Evolutionary conservation across 345 rosid species (phyloP).

Genomic region (Camelina sativa): DNA sequence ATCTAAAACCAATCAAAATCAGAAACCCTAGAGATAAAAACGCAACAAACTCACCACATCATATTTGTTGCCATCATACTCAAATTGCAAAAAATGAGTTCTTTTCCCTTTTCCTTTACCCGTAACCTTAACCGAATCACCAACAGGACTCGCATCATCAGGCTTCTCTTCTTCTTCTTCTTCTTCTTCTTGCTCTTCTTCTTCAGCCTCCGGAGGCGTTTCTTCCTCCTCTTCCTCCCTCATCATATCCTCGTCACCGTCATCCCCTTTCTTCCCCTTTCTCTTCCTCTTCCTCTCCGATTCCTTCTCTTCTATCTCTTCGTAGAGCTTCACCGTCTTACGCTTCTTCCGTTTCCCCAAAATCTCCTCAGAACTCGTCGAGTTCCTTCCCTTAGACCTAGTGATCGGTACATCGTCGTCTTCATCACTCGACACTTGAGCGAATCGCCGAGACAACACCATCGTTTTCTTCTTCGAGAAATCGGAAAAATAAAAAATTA

Average conservation of each 20-base stretch:
- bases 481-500: neutral
- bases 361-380: slow-evolving; percentile 39
- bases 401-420: slow-evolving; percentile 59
- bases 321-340: slow-evolving; percentile 62
- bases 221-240: slow-evolving; percentile 41
- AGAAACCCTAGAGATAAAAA: slow-evolving; percentile 7
- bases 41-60: slow-evolving; percentile 65
- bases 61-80: slow-evolving; percentile 72
- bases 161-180: slow-evolving; percentile 69
- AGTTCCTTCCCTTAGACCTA: slow-evolving; percentile 41
- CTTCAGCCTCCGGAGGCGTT: slow-evolving; percentile 25
- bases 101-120: slow-evolving; percentile 78
- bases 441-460: slow-evolving; percentile 73
- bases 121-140: slow-evolving; percentile 60
- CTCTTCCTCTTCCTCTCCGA: slow-evolving; percentile 38
- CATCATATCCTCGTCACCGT: slow-evolving; percentile 24
- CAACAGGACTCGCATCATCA: slow-evolving; percentile 85
- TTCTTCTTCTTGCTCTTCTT: slow-evolving; percentile 49
- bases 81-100: slow-evolving; percentile 68
- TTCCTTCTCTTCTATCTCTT: slow-evolving; percentile 44
- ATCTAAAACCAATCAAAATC: neutral
- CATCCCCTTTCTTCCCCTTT: slow-evolving; percentile 37
- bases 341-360: slow-evolving; percentile 52
- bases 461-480: neutral
- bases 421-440: slow-evolving; percentile 83